Conservation (phyloP, 225 moss, liverwort and hornwort genomes). For the Pseudisothecium myosuroides region DNA sequence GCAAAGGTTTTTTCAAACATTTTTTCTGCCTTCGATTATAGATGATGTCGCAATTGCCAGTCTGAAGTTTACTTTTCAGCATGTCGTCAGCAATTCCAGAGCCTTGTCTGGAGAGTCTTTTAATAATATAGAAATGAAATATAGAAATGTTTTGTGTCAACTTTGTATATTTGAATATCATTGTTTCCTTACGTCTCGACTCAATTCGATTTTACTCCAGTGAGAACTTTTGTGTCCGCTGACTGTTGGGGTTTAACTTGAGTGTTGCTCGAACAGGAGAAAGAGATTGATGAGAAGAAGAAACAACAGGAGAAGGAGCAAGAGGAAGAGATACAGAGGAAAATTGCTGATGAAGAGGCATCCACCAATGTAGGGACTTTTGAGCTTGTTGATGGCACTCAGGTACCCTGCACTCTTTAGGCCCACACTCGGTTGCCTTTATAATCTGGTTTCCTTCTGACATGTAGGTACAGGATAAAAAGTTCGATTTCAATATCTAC, state of each 20-base stretch:
- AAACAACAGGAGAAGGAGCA: not conserved
- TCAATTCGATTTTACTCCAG: not conserved
- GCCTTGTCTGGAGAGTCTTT: not conserved
- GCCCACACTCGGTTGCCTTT: not conserved
- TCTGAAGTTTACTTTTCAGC: not conserved
- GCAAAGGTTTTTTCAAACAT: not conserved
- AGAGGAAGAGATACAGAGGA: slow-evolving; percentile 2
- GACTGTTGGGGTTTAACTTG: not conserved
- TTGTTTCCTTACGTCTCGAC: not conserved
- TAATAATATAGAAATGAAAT: not conserved
- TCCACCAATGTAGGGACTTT: slow-evolving; percentile 89
- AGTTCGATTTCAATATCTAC: not conserved
- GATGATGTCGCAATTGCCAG: not conserved
- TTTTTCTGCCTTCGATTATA: not conserved
- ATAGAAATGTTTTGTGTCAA: not conserved
- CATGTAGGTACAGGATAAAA: not conserved
- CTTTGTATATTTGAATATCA: not conserved
- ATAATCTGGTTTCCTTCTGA: not conserved
- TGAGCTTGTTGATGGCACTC: slow-evolving; percentile 98
- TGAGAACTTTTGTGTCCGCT: not conserved
- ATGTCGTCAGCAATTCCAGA: not conserved
- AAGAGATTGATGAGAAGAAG: not conserved
- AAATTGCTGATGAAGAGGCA: slow-evolving; percentile 59
- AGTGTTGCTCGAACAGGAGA: slow-evolving; percentile 1
- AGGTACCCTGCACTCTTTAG: slow-evolving; percentile 44